phyloP scores from a whole-genome alignment of 2,329 filamentous ascomycete species.

The Elsinoe fawcettii region DNA sequence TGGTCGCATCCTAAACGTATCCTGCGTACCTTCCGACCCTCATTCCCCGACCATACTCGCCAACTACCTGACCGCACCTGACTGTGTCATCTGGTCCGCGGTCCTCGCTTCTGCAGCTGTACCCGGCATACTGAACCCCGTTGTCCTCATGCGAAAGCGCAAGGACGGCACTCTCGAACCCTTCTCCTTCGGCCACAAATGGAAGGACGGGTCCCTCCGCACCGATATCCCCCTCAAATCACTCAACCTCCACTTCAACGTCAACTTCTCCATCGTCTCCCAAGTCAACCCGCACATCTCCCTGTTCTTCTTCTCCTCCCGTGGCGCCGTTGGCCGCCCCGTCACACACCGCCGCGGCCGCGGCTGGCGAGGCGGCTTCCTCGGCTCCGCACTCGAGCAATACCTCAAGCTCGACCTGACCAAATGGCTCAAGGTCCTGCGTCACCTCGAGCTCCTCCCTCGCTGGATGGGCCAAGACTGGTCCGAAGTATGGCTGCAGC shows the following conservation, averaged over 20 bases:
- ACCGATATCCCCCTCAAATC: slow-evolving; percentile 95
- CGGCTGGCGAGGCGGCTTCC: slow-evolving; percentile 91
- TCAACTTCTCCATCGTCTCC: slow-evolving; percentile 87
- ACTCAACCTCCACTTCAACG: slow-evolving; percentile 93
- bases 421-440: slow-evolving; percentile 94
- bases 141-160: slow-evolving; percentile 85
- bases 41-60: slow-evolving; percentile 87
- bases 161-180: slow-evolving; percentile 68
- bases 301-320: slow-evolving; percentile 95
- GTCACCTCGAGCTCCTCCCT: slow-evolving; percentile 84
- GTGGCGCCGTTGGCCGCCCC: slow-evolving; percentile 82
- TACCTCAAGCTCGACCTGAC: slow-evolving; percentile 94
- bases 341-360: slow-evolving; percentile 89
- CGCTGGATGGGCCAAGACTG: slow-evolving; percentile 90
- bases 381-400: slow-evolving; percentile 86
- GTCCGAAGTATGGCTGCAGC: slow-evolving; percentile 92
- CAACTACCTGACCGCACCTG: slow-evolving; percentile 89
- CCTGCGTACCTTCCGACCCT: slow-evolving; percentile 90
- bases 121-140: slow-evolving; percentile 89
- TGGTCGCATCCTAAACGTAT: slow-evolving; percentile 88
- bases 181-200: slow-evolving; percentile 97
- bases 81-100: slow-evolving; percentile 98
- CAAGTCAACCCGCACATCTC: slow-evolving; percentile 96
- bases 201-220: slow-evolving; percentile 91
- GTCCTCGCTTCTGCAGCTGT: slow-evolving; percentile 92